Evolutionary conservation across 495 filamentous ascomycete genomes (phyloP).

Genomic region (Oleoguttula mirabilis): DNA sequence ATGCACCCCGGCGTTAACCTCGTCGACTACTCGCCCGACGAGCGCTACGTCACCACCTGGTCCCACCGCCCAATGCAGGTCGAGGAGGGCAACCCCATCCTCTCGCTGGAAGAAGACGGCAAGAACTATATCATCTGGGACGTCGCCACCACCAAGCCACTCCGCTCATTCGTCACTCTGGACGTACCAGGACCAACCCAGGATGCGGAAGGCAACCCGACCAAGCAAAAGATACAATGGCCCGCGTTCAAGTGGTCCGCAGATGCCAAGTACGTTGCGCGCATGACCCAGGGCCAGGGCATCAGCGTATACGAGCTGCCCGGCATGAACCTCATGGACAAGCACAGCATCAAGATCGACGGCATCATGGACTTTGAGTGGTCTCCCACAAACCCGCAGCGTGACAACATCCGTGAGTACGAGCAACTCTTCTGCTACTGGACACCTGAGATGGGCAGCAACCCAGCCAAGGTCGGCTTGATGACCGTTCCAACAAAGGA

Average conservation of each 20-base stretch:
- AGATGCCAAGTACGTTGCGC: slow-evolving; percentile 91
- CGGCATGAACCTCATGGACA: slow-evolving; percentile 79
- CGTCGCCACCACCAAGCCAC: slow-evolving; percentile 73
- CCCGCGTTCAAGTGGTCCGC: slow-evolving; percentile 98
- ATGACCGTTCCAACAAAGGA: slow-evolving; percentile 95
- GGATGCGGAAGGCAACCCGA: slow-evolving; percentile 53
- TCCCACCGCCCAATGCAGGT: slow-evolving; percentile 83
- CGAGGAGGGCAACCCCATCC: slow-evolving; percentile 69
- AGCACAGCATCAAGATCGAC: slow-evolving; percentile 84
- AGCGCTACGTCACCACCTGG: slow-evolving; percentile 94
- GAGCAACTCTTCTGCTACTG: slow-evolving; percentile 97
- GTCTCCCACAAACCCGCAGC: slow-evolving; percentile 67
- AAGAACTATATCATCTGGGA: slow-evolving; percentile 99
- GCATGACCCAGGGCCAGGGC: slow-evolving; percentile 74
- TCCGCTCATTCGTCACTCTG: slow-evolving; percentile 83
- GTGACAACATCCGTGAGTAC: slow-evolving; percentile 73
- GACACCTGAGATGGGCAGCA: slow-evolving; percentile 96
- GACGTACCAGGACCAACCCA: slow-evolving; percentile 50
- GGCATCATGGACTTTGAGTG: slow-evolving; percentile 97
- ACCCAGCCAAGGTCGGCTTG: slow-evolving; percentile 89
- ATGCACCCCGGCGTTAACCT: slow-evolving; percentile 90
- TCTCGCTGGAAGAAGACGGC: slow-evolving; percentile 85
- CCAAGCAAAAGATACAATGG: slow-evolving; percentile 89
- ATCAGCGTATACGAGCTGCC: slow-evolving; percentile 93
- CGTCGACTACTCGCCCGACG: slow-evolving; percentile 85